These are phyloP conservation scores for Graphilbum fragrans DNA, from an alignment of 2,329 filamentous ascomycete species.

Conservation along the genomic window DNA sequence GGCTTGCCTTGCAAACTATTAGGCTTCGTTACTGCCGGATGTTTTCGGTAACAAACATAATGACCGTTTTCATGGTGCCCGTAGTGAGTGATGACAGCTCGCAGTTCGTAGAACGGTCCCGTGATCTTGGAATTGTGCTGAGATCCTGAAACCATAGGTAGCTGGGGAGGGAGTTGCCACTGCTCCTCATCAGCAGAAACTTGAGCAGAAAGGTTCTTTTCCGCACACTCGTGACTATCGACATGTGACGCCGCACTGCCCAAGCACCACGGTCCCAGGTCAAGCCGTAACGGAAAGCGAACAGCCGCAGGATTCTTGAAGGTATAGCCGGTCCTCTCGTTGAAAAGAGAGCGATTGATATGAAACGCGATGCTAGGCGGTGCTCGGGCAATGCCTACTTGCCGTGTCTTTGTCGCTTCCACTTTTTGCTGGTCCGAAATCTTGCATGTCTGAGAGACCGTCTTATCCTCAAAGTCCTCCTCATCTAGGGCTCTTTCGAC, in stretches of 20 bases:
- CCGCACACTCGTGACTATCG: not conserved
- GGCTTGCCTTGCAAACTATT: not conserved
- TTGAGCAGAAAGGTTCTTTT: not conserved
- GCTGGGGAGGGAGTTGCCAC: slow-evolving; percentile 57
- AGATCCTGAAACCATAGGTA: slow-evolving; percentile 60
- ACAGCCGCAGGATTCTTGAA: slow-evolving; percentile 77
- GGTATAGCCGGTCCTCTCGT: slow-evolving; percentile 66
- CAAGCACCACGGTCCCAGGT: slow-evolving; percentile 77
- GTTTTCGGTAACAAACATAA: slow-evolving; percentile 81
- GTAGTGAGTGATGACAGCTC: slow-evolving; percentile 78
- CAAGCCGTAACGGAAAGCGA: slow-evolving; percentile 59
- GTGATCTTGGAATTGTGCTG: slow-evolving; percentile 34
- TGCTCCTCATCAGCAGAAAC: slow-evolving; percentile 35
- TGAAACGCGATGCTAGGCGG: slow-evolving; percentile 76
- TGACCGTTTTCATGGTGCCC: slow-evolving; percentile 92
- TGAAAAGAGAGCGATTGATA: slow-evolving; percentile 83
- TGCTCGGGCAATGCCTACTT: slow-evolving; percentile 72
- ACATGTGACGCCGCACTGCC: slow-evolving; percentile 36
- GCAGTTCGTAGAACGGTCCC: slow-evolving; percentile 60
- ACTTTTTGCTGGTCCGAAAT: slow-evolving; percentile 57
- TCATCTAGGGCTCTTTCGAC: slow-evolving; percentile 63
- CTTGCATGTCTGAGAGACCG: slow-evolving; percentile 49
- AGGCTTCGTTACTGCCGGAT: slow-evolving; percentile 35
- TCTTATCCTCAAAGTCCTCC: slow-evolving; percentile 66
- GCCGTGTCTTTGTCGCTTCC: slow-evolving; percentile 74